Base-by-base conservation (phyloP, 2,329 filamentous ascomycete genomes). In the Cryphonectria parasitica region DNA sequence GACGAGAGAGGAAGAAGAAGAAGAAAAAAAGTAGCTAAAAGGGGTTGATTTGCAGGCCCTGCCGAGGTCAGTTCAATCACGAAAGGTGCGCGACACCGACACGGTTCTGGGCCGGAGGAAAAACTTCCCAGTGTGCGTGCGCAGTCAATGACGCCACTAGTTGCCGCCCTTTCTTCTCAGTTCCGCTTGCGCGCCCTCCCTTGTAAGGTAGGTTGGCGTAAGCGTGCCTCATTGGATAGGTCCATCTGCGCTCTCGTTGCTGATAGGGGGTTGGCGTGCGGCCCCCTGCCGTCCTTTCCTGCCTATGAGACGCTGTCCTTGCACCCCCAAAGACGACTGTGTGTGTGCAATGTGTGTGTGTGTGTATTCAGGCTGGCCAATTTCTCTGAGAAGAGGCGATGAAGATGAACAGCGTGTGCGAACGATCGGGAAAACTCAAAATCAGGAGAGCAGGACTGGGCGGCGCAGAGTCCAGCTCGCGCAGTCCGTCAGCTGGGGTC, bases 71-170 rank as follows among this genome's bases (percentile, higher is more conserved):
- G 17, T 43, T 25, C 2, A n/a, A 54, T 69, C 70, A 62, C 70
- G 67, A 67, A 66, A 49, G 34, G 58, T 28, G 67, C 70, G 67
- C 70, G 70, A 71, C 60, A 58, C 64, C 58, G 52, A 63, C 67
- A 63, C 56, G 66, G 58, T 62, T 10, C n/a, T 28, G 66, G 31
- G 8, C 17, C 43, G 25, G 66, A 28, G 25, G 10, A 54, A 54
- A 15, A 66, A 56, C 25, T 39, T 19, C 61, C 39, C 34, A 49
- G 28, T 2, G 31, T 61, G 56, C 56, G 58, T 52, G 43, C 66
- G 66, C 62, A 61, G 41, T 68, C 66, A 17, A 68, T 68, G 66
- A 68, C 66, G 66, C 66, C 56, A 62, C 39, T 68, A 49, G 41
- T 61, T 64, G 66, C 69, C 61, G 49, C 31, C 49, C 61, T 63